These are phyloP conservation scores for Wallacemonas collosoma DNA, from an alignment of 208 protist species.

Conservation along the genomic window DNA sequence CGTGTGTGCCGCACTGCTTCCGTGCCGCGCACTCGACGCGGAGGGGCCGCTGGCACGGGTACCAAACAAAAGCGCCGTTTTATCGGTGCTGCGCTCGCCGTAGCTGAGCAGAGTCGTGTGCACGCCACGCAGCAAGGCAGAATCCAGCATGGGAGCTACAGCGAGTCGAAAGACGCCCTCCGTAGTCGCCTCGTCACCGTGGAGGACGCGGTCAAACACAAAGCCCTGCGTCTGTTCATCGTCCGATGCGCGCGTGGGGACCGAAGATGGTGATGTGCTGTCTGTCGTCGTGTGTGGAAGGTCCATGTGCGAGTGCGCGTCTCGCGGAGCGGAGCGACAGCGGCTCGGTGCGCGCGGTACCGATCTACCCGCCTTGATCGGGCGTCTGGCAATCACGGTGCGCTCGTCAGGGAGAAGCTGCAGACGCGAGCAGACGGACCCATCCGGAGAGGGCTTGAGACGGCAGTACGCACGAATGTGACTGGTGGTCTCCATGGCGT, in stretches of 20 bases:
- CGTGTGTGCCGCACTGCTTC: not conserved
- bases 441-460: not conserved
- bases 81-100: conserved; percentile 66
- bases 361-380: not conserved
- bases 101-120: conserved; percentile 61
- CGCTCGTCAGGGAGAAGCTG: conserved; percentile 8
- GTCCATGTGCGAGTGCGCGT: too few relatives aligned
- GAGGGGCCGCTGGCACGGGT: conserved; percentile 25
- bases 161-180: conserved; percentile 9
- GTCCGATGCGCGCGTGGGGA: not conserved
- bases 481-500: not conserved
- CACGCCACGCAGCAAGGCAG: conserved; percentile 34
- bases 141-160: not conserved
- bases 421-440: not conserved
- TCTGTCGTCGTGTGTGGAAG: too few relatives aligned
- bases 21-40: too few relatives aligned
- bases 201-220: conserved; percentile 68
- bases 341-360: not conserved
- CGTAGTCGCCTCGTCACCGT: conserved; percentile 6
- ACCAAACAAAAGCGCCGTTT: conserved; percentile 69
- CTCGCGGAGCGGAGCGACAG: too few relatives aligned
- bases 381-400: not conserved
- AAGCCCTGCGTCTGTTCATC: conserved; percentile 45
- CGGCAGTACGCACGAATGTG: conserved; percentile 9
- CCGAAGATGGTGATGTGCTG: not conserved